A percentile compares a stretch with the other conserved stretches of the same genome.
These are phyloP conservation scores for Arbutus unedo DNA, from an alignment of 148 eudicot genomes.

Conservation along the genomic window DNA sequence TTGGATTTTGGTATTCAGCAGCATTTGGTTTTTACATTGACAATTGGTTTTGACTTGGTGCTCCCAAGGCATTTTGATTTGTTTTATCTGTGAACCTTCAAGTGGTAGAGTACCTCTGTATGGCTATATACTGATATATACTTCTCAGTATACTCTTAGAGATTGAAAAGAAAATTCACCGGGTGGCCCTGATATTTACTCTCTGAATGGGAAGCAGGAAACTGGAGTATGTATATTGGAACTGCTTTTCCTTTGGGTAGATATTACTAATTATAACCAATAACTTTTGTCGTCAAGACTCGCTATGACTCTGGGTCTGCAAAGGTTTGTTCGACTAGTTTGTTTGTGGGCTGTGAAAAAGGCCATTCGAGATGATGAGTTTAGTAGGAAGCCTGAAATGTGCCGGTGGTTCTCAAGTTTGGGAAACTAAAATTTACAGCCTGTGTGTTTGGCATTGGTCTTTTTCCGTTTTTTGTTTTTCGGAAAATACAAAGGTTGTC, in stretches of 20 bases:
- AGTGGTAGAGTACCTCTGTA: neutral
- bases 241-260: conserved; percentile 11
- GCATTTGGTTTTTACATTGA: neutral
- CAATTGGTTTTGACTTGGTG: neutral
- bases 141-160: neutral
- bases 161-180: neutral
- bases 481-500: no score
- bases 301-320: neutral
- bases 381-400: no score
- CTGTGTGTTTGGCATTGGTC: no score
- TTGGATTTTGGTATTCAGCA: neutral
- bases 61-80: neutral
- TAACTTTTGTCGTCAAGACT: conserved; percentile 67
- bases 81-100: neutral
- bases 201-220: neutral
- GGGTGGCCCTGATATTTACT: neutral
- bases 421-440: no score
- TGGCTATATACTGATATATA: no score
- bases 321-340: neutral
- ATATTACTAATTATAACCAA: conserved; percentile 49
- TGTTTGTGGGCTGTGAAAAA: neutral
- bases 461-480: no score
- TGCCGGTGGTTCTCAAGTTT: no score
- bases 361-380: no score
- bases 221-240: neutral